Evolutionary conservation across 2,329 filamentous ascomycete genomes (phyloP).

Genomic region (Hymenoscyphus fraxineus): DNA sequence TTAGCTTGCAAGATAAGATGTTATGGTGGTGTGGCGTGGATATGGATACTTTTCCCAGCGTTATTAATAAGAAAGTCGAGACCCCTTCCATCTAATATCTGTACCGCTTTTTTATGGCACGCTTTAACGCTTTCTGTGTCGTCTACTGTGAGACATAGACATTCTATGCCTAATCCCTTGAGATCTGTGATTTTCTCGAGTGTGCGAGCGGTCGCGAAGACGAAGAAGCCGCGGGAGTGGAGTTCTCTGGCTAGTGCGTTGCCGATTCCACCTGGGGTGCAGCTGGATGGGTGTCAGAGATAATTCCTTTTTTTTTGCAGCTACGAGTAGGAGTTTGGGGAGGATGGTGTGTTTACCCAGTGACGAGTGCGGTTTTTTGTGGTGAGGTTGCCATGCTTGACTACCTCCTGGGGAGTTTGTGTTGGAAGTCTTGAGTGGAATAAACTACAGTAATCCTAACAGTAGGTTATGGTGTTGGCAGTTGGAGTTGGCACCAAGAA

Average conservation of each 20-base stretch:
- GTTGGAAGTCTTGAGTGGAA: not conserved
- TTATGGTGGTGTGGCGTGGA: no score
- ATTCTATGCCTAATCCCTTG: slow-evolving; percentile 25
- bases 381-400: not conserved
- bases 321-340: not conserved
- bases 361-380: not conserved
- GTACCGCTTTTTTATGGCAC: slow-evolving; percentile 25
- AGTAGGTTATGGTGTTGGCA: not conserved
- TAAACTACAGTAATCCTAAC: no score
- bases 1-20: no score
- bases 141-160: slow-evolving; percentile 39
- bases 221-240: slow-evolving; percentile 35
- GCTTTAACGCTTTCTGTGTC: slow-evolving; percentile 35
- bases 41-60: slow-evolving; percentile 30
- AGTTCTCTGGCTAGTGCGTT: slow-evolving; percentile 39
- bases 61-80: slow-evolving; percentile 44
- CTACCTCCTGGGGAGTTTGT: not conserved
- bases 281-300: not conserved
- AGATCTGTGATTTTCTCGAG: slow-evolving; percentile 33
- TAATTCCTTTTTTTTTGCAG: not conserved
- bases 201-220: slow-evolving; percentile 39
- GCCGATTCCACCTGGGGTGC: slow-evolving; percentile 36
- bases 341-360: not conserved
- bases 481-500: not conserved
- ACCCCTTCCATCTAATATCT: slow-evolving; percentile 33